Percentiles rank a stretch among this genome's conserved stretches.
Conservation (phyloP, 2,329 filamentous ascomycete species). For the Xenoacremonium recifei region DNA sequence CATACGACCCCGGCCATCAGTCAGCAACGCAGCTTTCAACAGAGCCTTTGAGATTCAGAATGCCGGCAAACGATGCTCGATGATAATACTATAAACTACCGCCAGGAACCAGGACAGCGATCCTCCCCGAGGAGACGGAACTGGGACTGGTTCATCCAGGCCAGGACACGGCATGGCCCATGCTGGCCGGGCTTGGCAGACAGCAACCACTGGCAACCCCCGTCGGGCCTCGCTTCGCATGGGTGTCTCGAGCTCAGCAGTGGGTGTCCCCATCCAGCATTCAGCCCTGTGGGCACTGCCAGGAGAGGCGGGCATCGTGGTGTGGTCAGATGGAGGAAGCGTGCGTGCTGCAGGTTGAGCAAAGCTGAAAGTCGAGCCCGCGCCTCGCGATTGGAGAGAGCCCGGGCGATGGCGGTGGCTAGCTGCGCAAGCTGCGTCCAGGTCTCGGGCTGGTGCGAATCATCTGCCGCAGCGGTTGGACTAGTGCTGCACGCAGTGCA, state of each 20-base stretch:
- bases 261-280: slow-evolving; percentile 10
- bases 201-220: too few relatives aligned
- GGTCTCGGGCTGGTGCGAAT: slow-evolving; percentile 20
- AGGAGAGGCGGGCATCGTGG: slow-evolving; percentile 1
- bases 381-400: slow-evolving; percentile 18
- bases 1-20: too few relatives aligned
- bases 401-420: slow-evolving; percentile 9
- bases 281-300: slow-evolving; percentile 21
- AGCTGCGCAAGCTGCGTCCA: slow-evolving; percentile 19
- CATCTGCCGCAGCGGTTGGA: slow-evolving; percentile 8
- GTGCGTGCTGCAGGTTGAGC: slow-evolving; percentile 9
- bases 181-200: too few relatives aligned
- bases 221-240: slow-evolving; percentile 1
- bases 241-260: slow-evolving; percentile 1
- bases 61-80: too few relatives aligned
- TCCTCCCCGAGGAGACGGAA: too few relatives aligned
- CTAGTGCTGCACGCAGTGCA: slow-evolving; percentile 19
- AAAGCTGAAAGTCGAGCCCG: slow-evolving; percentile 19
- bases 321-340: slow-evolving; percentile 7
- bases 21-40: too few relatives aligned
- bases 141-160: too few relatives aligned
- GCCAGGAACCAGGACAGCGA: too few relatives aligned
- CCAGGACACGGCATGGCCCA: too few relatives aligned
- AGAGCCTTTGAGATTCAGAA: too few relatives aligned
- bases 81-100: too few relatives aligned